Base-by-base conservation (phyloP, 805 yeast genomes). In the Ogataea nakhonphanomensis region DNA sequence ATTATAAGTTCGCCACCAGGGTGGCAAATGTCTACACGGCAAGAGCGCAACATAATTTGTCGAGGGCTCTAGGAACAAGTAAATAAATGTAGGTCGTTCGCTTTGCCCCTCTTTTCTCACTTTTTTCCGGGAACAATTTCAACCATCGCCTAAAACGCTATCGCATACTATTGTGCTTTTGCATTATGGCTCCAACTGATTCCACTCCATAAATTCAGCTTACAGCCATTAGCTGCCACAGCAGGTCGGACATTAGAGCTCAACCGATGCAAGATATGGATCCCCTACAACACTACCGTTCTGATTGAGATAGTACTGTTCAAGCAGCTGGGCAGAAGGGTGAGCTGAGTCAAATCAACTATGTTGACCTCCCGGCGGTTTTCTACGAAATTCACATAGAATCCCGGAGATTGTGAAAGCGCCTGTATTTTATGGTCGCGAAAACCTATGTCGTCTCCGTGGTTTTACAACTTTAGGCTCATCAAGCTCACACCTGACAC, bases 241-340 rank as follows among this genome's bases (percentile, higher is more conserved):
- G 26, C 17, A 9, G n/a, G 12, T n/a, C 22, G 24, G 14, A 27
- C 35, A 8, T 11, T 32, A 8, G 35, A 32, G 28, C 35, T 32
- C n/a, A 11, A 20, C 24, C 7, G 30, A 3, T 25, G 24, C 13
- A 30, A 38, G 22, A n/a, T 38, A 11, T 26, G 32, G 37, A 32
- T 33, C 26, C 32, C 21, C 36, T 27, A 26, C 15, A 37, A 32
- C 26, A 10, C 27, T 9, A 27, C 41, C 4, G 29, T 38, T 4
- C 25, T 17, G 29, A 36, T 38, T 14, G 41, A 38, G 25, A 9
- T 26, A 24, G 33, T 38, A 15, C 22, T 38, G 22, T 32, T 20
- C 33, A 27, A 38, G 11, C 41, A 38, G 12, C 17, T 23, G 13
- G 12, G 21, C 27, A 14, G 11, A 11, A 13, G 32, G 29, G 17